Percentiles rank a stretch among this genome's conserved stretches.
Conservation (phyloP, 1,284 basidiomycete species). For the Irpex rosettiformis region DNA sequence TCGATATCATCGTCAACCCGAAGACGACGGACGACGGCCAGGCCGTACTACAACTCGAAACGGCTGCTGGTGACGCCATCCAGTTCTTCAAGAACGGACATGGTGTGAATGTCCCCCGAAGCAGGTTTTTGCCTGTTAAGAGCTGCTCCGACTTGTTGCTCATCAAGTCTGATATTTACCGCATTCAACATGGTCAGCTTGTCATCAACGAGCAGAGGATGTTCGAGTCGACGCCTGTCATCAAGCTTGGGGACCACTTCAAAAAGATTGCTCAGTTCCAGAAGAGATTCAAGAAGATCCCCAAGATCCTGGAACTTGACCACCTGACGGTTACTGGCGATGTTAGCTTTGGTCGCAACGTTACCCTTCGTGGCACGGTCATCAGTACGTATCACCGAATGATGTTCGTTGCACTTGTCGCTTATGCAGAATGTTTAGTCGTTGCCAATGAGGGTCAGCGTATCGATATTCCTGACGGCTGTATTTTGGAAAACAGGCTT, state of each 20-base stretch:
- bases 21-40: constrained; percentile 88
- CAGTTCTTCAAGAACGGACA: constrained; percentile 95
- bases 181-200: constrained; percentile 90
- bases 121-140: constrained; percentile 96
- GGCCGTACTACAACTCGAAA: constrained; percentile 94
- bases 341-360: constrained; percentile 92
- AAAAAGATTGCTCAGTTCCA: constrained; percentile 97
- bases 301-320: constrained; percentile 90
- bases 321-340: constrained; percentile 97
- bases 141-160: constrained; percentile 88
- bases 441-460: constrained; percentile 93
- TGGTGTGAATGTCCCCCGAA: constrained; percentile 97
- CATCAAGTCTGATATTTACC: constrained; percentile 98
- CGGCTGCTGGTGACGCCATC: constrained; percentile 92
- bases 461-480: constrained; percentile 95
- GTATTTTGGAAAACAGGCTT: constrained; percentile 83
- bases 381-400: constrained; percentile 47
- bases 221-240: constrained; percentile 95
- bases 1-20: constrained; percentile 94
- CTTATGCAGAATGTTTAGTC: too few species aligned
- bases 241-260: constrained; percentile 95
- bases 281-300: constrained; percentile 97
- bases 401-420: too few species aligned
- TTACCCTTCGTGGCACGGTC: constrained; percentile 84
- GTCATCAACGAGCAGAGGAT: constrained; percentile 88